Base-by-base conservation (phyloP, 768 basidiomycete species). In the Trametes punicea region DNA sequence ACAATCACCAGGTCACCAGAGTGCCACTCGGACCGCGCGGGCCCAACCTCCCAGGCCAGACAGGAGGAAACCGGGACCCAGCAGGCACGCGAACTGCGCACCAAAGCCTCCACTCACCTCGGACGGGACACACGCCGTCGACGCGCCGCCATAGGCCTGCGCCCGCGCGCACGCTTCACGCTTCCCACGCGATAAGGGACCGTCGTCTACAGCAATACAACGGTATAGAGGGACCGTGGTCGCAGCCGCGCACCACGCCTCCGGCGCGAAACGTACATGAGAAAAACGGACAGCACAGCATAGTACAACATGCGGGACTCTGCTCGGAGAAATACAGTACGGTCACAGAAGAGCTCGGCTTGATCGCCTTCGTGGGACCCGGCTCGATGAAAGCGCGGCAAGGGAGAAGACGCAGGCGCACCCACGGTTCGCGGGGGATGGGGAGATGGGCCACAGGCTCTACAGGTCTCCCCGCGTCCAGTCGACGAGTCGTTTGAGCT, bases 401-500 rank as follows among this genome's bases (percentile, higher is more conserved):
- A 23, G 18, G 25, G 21, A 34, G 21, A 30, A 20, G 38, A 13
- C 36, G 23, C 36, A 16, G 6, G n/a, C n/a, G n/a, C n/a, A n/a
- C n/a, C n/a, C n/a, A n/a, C n/a, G n/a, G n/a, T n/a, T 13, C 33
- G 13, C 33, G 7, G 41, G 2, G 15, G 13, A 13, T 16, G 30
- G 2, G 9, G 9, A 10, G 25, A n/a, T 21, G 39, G 40, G 5
- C 7, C 34, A 38, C 29, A n/a, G 33, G n/a, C 29, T 9, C 42
- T n/a, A 59, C 33, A 59, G 51, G 45, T 60, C 58, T 20, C 44
- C 57, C 30, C 70, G 64, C 10, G 79, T 70, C 69, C 76, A 83
- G 64, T 91, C 89, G 1, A 88, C 86, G 3, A 74, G 64, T 50
- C 84, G 85, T 80, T 83, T 91, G 61, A 91, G 69, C 70, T 91